Percentiles rank a stretch among this genome's conserved stretches.
phyloP scores from a whole-genome alignment of 352 stramenopile species.

The Globisporangium yorkense region DNA sequence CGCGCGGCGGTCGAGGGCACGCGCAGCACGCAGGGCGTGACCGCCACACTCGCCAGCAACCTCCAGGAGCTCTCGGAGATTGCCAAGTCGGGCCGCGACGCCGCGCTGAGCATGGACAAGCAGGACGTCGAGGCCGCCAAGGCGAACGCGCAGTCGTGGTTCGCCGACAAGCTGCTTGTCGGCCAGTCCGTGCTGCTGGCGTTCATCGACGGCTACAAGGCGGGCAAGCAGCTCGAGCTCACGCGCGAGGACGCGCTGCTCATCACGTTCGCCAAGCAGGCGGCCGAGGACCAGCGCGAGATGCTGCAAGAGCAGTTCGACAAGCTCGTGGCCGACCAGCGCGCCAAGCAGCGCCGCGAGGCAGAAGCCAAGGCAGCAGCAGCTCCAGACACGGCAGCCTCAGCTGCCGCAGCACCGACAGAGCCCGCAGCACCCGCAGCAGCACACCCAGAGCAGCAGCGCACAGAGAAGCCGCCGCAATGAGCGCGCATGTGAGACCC shows the following conservation, averaged over 20 bases:
- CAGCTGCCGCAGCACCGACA: background rate
- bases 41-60: constrained; percentile 63
- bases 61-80: constrained; percentile 62
- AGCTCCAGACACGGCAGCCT: constrained; percentile 5
- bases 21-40: constrained; percentile 65
- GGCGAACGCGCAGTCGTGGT: constrained; percentile 62
- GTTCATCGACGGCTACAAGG: constrained; percentile 79
- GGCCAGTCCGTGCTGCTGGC: constrained; percentile 73
- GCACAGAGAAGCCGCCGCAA: background rate
- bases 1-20: constrained; percentile 48
- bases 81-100: constrained; percentile 49
- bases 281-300: constrained; percentile 68
- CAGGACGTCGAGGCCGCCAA: constrained; percentile 63
- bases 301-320: constrained; percentile 65
- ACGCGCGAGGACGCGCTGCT: constrained; percentile 66
- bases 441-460: background rate
- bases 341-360: constrained; percentile 42
- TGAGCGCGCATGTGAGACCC: too few relatives aligned
- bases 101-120: constrained; percentile 48
- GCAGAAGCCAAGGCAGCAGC: constrained; percentile 1
- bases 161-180: constrained; percentile 81
- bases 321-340: constrained; percentile 53
- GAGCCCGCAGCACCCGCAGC: background rate
- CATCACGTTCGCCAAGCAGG: constrained; percentile 69
- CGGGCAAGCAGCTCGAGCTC: constrained; percentile 74